Conservation (phyloP, 257 asterid species). For the Fraxinus americana region DNA sequence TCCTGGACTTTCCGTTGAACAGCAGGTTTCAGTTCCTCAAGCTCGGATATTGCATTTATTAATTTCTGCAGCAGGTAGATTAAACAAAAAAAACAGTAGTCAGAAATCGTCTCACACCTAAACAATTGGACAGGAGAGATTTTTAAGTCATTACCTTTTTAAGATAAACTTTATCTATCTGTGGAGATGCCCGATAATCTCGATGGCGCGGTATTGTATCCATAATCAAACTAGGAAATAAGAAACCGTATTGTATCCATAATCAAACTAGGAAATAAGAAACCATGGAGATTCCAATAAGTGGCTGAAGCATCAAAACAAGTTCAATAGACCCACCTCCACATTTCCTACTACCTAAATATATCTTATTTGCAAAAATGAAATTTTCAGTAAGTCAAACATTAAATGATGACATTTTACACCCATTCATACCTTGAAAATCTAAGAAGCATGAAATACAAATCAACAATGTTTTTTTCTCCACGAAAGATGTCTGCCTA, state of each 20-base stretch:
- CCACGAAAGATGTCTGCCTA: slow-evolving; percentile 91
- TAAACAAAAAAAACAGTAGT: slow-evolving; percentile 8
- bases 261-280: slow-evolving; percentile 71
- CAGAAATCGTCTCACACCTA: slow-evolving; percentile 11
- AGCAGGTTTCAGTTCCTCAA: slow-evolving; percentile 80
- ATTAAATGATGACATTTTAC: slow-evolving; percentile 5
- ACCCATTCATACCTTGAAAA: slow-evolving; percentile 79
- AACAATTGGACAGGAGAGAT: slow-evolving; percentile 21
- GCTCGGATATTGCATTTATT: slow-evolving; percentile 66
- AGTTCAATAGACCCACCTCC: slow-evolving; percentile 24
- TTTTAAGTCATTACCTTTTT: slow-evolving; percentile 47
- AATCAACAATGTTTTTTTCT: slow-evolving; percentile 76
- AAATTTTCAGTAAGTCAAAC: slow-evolving; percentile 19
- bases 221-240: slow-evolving; percentile 73
- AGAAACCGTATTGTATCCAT: slow-evolving; percentile 64
- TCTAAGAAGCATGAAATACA: slow-evolving; percentile 90
- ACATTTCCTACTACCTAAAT: slow-evolving; percentile 27
- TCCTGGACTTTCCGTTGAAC: slow-evolving; percentile 73
- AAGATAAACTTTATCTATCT: slow-evolving; percentile 55
- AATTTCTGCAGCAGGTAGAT: slow-evolving; percentile 53
- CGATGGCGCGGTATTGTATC: slow-evolving; percentile 95
- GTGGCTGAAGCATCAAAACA: slow-evolving; percentile 1
- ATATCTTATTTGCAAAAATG: slow-evolving; percentile 15
- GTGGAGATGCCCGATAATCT: slow-evolving; percentile 65
- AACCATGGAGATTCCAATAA: slow-evolving; percentile 28